A percentile compares a stretch with the other conserved stretches of the same genome.
These are phyloP conservation scores for Cyberlindnera euphorbiae DNA, from an alignment of 805 yeast genomes.

Conservation along the genomic window DNA sequence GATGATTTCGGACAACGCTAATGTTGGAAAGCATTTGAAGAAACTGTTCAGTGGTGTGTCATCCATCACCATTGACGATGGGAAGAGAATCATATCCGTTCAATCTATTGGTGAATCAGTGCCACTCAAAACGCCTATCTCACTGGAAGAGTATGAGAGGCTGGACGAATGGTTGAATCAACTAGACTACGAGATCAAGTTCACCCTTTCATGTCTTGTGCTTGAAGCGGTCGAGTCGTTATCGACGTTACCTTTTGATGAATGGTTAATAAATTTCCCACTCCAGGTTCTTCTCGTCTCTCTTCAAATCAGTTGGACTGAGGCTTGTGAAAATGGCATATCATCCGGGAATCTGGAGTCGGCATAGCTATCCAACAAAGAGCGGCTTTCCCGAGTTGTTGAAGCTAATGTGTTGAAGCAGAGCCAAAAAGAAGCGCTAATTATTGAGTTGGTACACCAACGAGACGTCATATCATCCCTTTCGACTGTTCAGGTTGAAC, in stretches of 20 bases:
- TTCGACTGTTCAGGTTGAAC: conserved; percentile 7
- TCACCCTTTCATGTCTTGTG: conserved; percentile 39
- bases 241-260: conserved; percentile 13
- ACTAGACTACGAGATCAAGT: conserved; percentile 50
- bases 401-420: conserved; percentile 33
- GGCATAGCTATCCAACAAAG: too few relatives aligned
- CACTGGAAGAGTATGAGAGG: conserved; percentile 35
- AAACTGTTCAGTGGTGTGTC: conserved; percentile 71
- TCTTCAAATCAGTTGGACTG: conserved; percentile 55
- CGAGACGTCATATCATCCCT: conserved; percentile 33
- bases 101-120: conserved; percentile 64
- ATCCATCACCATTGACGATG: conserved; percentile 33
- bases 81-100: conserved; percentile 39
- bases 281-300: conserved; percentile 54
- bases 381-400: too few relatives aligned
- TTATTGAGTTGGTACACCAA: conserved; percentile 65
- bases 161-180: conserved; percentile 58
- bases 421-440: conserved; percentile 53
- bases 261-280: conserved; percentile 41
- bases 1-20: conserved; percentile 62
- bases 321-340: conserved; percentile 32
- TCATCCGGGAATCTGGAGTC: too few relatives aligned
- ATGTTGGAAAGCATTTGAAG: conserved; percentile 55
- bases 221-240: conserved; percentile 29
- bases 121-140: conserved; percentile 37